Base-by-base conservation (phyloP, 2,329 filamentous ascomycete species). In the Zalaria sp. region DNA sequence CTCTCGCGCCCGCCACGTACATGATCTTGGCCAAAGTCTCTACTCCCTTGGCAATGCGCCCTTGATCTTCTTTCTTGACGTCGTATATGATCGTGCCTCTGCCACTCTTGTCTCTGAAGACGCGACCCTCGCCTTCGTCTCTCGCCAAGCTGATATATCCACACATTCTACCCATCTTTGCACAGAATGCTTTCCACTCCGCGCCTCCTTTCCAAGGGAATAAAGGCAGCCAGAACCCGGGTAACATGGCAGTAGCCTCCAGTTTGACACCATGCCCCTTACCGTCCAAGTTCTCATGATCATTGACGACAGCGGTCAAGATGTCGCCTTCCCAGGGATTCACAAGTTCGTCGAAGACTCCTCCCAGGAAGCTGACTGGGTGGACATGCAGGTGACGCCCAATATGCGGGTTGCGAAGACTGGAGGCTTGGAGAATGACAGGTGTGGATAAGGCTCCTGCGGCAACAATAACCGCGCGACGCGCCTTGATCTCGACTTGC, bases 311-410 rank as follows among this genome's bases (percentile, higher is more conserved):
- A 3, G 77, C 74, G 0, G 88, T 95, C 44, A 95, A 74, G 51
- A 88, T 88, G 2, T 78, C 73, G 10, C 86, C 81, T 71, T 78
- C 68, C 70, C 70, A 68, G 2, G 59, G 63, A n/a, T 69, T 72
- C 18, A 79, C 71, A 31, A 83, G 78, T 45, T 86, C 70, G 28
- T 81, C 68, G 58, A 81, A 87, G n/a, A 79, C 67, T 2, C 73
- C 82, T 29, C 60, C 66, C 7, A 70, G 48, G 40, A 72, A 47
- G 3, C 56, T 54, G 53, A 78, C 79, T 1, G 87, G 89, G 54
- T 96, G 89, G 1, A 94, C 60, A 52, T 91, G 71, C 3, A 95
- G 73, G 52, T 95, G 84, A 5, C 71, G 73, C 26, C 89, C 89
- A 47, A 95, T 81, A 43, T 94, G 79, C 3, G 71, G 70, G 56